phyloP scores from a whole-genome alignment of 2,329 filamentous ascomycete species.

The Ophiocordyceps camponoti-rufipedis region DNA sequence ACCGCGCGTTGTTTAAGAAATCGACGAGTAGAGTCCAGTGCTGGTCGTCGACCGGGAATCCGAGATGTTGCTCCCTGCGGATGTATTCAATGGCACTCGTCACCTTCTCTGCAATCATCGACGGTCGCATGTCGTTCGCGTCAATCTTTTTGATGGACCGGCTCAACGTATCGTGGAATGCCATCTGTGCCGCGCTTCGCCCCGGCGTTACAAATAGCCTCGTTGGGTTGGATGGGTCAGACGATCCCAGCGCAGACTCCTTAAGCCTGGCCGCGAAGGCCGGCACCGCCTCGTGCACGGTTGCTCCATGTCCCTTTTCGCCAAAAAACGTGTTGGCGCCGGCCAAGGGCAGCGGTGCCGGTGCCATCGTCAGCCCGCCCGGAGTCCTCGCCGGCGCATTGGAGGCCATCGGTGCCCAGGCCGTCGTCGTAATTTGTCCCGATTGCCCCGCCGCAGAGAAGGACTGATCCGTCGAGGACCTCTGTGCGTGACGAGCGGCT shows the following conservation, averaged over 20 bases:
- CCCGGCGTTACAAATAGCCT: slow-evolving; percentile 8
- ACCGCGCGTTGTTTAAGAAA: slow-evolving; percentile 10
- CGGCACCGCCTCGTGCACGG: neutral
- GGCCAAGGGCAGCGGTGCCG: slow-evolving; percentile 13
- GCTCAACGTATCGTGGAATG: slow-evolving; percentile 8
- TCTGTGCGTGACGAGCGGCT: too few relatives aligned
- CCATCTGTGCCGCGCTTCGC: slow-evolving; percentile 6
- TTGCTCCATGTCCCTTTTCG: neutral
- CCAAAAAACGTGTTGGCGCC: slow-evolving; percentile 20
- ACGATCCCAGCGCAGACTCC: neutral
- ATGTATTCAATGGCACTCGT: slow-evolving; percentile 9
- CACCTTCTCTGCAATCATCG: slow-evolving; percentile 2
- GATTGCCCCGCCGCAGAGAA: neutral
- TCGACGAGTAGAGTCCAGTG: slow-evolving; percentile 16
- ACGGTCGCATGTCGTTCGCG: neutral
- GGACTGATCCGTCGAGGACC: neutral
- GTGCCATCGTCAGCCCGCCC: neutral
- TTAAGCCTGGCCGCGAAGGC: neutral
- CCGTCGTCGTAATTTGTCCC: neutral
- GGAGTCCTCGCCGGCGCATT: too few relatives aligned
- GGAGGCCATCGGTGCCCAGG: too few relatives aligned
- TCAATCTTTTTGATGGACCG: neutral
- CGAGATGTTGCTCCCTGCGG: slow-evolving; percentile 8
- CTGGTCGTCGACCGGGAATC: slow-evolving; percentile 13
- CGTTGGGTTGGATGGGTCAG: neutral